Evolutionary conservation across 148 eudicot species (phyloP).

Genomic region (Persicaria tinctoria): DNA sequence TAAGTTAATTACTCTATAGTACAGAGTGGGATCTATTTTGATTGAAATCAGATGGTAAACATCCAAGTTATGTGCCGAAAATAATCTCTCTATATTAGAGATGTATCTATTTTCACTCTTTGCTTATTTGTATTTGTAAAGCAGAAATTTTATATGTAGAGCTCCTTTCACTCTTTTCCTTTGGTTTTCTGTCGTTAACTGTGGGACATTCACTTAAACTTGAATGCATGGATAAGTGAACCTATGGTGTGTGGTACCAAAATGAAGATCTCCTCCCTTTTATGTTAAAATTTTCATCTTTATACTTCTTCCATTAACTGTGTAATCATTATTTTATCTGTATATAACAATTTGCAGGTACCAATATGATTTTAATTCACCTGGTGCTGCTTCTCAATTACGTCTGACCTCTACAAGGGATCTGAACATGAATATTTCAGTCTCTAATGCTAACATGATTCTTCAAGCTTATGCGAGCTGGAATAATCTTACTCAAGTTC

Average conservation of each 20-base stretch:
- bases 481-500: constrained; percentile 66
- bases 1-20: too few relatives aligned
- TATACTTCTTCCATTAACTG: not conserved
- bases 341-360: constrained; percentile 41
- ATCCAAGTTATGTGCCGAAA: too few relatives aligned
- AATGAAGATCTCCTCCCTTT: not conserved
- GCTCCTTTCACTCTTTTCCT: too few relatives aligned
- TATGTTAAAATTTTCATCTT: not conserved
- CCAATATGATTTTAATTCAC: constrained; percentile 65
- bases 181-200: too few relatives aligned
- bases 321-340: not conserved
- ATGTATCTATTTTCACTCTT: too few relatives aligned
- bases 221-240: not conserved
- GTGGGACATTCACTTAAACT: not conserved
- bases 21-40: too few relatives aligned
- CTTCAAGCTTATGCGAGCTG: constrained; percentile 99
- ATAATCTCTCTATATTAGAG: too few relatives aligned
- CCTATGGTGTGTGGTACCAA: not conserved
- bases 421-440: constrained; percentile 78
- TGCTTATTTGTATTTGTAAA: too few relatives aligned
- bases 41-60: too few relatives aligned
- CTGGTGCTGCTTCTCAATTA: constrained; percentile 85
- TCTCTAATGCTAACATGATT: constrained; percentile 81
- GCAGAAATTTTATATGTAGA: too few relatives aligned
- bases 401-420: constrained; percentile 77